phyloP scores from a whole-genome alignment of 257 asterid genomes.

The Solanum rostratum region DNA sequence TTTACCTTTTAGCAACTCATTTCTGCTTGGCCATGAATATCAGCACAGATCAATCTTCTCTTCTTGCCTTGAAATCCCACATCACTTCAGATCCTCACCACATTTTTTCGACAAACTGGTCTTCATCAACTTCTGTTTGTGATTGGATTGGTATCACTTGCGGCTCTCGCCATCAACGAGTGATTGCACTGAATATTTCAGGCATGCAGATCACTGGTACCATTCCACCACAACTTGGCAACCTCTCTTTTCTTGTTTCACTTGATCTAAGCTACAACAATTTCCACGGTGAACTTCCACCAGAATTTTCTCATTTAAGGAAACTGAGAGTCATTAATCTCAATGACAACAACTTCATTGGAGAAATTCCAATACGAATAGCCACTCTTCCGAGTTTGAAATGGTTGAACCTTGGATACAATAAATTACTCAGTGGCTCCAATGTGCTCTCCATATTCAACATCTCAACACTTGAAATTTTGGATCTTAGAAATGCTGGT shows the following conservation, averaged over 20 bases:
- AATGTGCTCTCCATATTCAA: not conserved
- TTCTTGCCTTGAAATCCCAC: slow-evolving; percentile 10
- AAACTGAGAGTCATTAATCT: not conserved
- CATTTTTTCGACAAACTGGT: slow-evolving; percentile 9
- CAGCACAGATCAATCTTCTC: slow-evolving; percentile 13
- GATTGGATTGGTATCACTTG: slow-evolving; percentile 22
- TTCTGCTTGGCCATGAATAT: not conserved
- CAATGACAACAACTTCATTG: not conserved
- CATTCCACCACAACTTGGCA: slow-evolving; percentile 21
- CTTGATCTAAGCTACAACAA: slow-evolving; percentile 12
- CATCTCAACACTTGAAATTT: not conserved
- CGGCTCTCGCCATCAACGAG: slow-evolving; percentile 7
- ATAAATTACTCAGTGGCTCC: not conserved
- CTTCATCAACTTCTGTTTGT: slow-evolving; percentile 2
- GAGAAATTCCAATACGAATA: not conserved
- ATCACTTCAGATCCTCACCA: not conserved
- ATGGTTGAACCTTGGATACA: not conserved
- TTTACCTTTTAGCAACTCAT: not conserved
- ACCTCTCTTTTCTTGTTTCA: slow-evolving; percentile 21
- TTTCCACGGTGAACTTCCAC: slow-evolving; percentile 11
- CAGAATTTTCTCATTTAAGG: slow-evolving; percentile 1
- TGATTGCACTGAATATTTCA: slow-evolving; percentile 5
- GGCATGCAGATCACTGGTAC: slow-evolving; percentile 10
- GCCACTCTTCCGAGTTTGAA: not conserved
- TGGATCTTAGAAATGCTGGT: not conserved